Conservation (phyloP, 108 stramenopile species). For the Aurantiochytrium sp. region DNA sequence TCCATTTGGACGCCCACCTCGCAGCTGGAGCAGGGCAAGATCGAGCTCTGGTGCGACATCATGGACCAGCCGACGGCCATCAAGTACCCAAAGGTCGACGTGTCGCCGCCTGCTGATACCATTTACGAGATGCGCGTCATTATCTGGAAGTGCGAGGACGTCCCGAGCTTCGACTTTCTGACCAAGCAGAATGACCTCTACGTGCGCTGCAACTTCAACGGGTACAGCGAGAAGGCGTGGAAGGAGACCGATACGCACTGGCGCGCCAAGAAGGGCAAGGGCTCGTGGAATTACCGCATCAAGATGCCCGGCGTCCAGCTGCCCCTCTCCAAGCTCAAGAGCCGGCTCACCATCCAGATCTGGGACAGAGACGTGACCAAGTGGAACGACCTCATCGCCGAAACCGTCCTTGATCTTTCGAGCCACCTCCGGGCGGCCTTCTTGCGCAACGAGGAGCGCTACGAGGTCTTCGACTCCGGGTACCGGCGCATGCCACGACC, state of each 20-base stretch:
- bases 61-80: conserved; percentile 49
- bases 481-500: conserved; percentile 35
- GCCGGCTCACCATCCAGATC: conserved; percentile 49
- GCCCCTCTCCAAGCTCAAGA: conserved; percentile 50
- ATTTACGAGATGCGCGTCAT: conserved; percentile 43
- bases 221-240: conserved; percentile 42
- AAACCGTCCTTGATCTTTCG: conserved; percentile 42
- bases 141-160: conserved; percentile 45
- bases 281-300: conserved; percentile 60
- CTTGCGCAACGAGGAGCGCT: background rate
- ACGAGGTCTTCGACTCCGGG: conserved; percentile 29
- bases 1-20: conserved; percentile 38
- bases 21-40: conserved; percentile 43
- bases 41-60: conserved; percentile 57
- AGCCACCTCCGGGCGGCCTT: conserved; percentile 35
- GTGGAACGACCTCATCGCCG: conserved; percentile 54
- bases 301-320: conserved; percentile 50
- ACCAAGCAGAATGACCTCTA: conserved; percentile 56
- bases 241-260: conserved; percentile 64
- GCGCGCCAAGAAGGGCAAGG: conserved; percentile 58
- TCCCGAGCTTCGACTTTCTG: conserved; percentile 44
- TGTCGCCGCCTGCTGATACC: conserved; percentile 39
- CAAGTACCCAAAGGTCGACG: conserved; percentile 36
- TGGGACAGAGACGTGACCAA: conserved; percentile 60
- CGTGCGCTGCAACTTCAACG: conserved; percentile 50